Conservation (phyloP, 768 basidiomycete species). For the Baorangia bicolor region DNA sequence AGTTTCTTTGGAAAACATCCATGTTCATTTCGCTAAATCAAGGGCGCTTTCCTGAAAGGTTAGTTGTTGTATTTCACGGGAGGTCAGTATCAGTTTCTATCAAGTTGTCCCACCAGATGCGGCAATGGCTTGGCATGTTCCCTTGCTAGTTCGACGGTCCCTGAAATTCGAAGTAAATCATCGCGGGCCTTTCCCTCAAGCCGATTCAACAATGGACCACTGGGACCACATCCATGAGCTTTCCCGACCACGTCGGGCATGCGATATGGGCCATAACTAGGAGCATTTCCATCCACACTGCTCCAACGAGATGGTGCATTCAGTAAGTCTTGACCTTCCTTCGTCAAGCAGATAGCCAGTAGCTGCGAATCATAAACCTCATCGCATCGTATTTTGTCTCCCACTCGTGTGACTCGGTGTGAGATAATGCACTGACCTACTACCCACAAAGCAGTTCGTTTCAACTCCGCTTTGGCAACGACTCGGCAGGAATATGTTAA, state of each 20-base stretch:
- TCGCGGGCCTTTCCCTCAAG: not conserved
- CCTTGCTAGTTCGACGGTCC: not conserved
- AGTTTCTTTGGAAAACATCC: not conserved
- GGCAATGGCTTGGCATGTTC: not conserved
- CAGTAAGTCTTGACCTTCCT: not conserved
- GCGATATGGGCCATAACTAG: too few species aligned
- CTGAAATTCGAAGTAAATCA: not conserved
- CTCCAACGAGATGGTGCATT: not conserved
- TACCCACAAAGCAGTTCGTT: not conserved
- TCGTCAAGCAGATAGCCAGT: not conserved
- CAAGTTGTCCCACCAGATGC: not conserved
- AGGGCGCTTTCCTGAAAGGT: not conserved
- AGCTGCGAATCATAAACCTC: not conserved
- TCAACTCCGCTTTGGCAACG: not conserved
- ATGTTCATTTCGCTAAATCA: not conserved
- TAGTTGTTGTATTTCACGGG: not conserved
- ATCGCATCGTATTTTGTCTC: not conserved
- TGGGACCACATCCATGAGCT: not conserved
- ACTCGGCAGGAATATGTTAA: not conserved
- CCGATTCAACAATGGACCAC: not conserved
- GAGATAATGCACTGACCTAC: not conserved
- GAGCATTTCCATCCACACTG: not conserved
- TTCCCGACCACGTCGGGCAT: not conserved
- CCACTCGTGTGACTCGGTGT: not conserved
- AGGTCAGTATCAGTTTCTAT: not conserved